phyloP scores from a whole-genome alignment of 768 basidiomycete species.

The Dentipellis sp. region DNA sequence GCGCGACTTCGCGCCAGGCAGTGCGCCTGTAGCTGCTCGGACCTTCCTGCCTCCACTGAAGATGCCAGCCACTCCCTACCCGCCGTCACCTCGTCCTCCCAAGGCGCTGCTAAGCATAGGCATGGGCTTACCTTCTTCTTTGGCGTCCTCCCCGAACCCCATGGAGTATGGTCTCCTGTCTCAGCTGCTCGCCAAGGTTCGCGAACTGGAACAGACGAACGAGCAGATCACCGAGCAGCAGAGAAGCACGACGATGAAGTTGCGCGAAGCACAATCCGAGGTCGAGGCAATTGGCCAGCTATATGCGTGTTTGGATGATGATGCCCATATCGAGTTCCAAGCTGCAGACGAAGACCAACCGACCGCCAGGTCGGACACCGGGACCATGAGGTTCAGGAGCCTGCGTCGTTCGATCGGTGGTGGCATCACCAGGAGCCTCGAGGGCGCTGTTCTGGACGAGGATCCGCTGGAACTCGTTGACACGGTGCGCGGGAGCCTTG shows the following conservation, averaged over 20 bases:
- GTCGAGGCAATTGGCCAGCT: slow-evolving; percentile 59
- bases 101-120: not conserved
- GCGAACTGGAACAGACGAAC: slow-evolving; percentile 71
- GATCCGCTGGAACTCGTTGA: slow-evolving; percentile 17
- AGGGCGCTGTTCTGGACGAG: slow-evolving; percentile 6
- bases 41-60: not conserved
- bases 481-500: slow-evolving; percentile 15
- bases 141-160: not conserved
- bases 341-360: slow-evolving; percentile 25
- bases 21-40: slow-evolving; percentile 14
- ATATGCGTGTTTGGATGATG: slow-evolving; percentile 60
- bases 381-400: slow-evolving; percentile 41
- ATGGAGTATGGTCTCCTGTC: slow-evolving; percentile 44
- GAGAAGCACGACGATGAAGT: slow-evolving; percentile 44
- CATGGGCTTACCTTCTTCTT: not conserved
- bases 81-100: slow-evolving; percentile 14
- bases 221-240: slow-evolving; percentile 57
- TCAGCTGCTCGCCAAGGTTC: slow-evolving; percentile 65
- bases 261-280: slow-evolving; percentile 65
- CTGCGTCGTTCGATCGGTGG: slow-evolving; percentile 24
- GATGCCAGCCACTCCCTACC: not conserved
- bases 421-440: slow-evolving; percentile 26
- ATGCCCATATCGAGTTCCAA: slow-evolving; percentile 40
- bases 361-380: slow-evolving; percentile 15
- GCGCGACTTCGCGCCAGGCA: slow-evolving; percentile 55